A percentile compares a stretch with the other conserved stretches of the same genome.
These are phyloP conservation scores for Schizopora paradoxa DNA, from an alignment of 1,284 basidiomycete genomes.

Conservation along the genomic window DNA sequence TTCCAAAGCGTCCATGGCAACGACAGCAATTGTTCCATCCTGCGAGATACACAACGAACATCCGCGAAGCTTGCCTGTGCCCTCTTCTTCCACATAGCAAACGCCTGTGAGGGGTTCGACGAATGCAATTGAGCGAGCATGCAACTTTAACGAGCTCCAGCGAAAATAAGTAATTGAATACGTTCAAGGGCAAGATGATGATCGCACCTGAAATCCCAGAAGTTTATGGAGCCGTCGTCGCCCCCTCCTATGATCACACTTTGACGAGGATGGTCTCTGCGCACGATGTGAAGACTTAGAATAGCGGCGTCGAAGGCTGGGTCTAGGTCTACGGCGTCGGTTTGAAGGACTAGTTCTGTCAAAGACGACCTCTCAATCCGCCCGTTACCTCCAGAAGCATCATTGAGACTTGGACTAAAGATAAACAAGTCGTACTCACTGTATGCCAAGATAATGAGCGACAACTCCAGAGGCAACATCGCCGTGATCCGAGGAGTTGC, in stretches of 20 bases:
- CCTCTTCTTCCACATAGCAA: slow-evolving; percentile 52
- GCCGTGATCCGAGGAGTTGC: slow-evolving; percentile 33
- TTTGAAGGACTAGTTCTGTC: slow-evolving; percentile 27
- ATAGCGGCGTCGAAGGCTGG: slow-evolving; percentile 44
- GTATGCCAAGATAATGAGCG: slow-evolving; percentile 53
- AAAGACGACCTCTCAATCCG: slow-evolving; percentile 40
- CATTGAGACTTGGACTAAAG: not conserved
- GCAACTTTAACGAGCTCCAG: slow-evolving; percentile 52
- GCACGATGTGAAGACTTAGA: slow-evolving; percentile 45
- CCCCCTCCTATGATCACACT: slow-evolving; percentile 62
- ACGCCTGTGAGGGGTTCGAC: slow-evolving; percentile 55
- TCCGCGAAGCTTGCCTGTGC: slow-evolving; percentile 57
- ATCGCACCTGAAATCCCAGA: slow-evolving; percentile 61
- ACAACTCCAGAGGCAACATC: slow-evolving; percentile 52
- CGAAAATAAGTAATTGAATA: slow-evolving; percentile 10
- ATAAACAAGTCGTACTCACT: slow-evolving; percentile 37
- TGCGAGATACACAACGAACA: slow-evolving; percentile 70
- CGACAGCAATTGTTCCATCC: slow-evolving; percentile 79
- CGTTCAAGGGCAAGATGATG: not conserved
- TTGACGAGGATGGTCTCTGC: slow-evolving; percentile 51
- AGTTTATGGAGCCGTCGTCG: slow-evolving; percentile 67
- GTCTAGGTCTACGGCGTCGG: slow-evolving; percentile 36
- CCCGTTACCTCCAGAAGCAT: slow-evolving; percentile 50
- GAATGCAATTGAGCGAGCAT: slow-evolving; percentile 68
- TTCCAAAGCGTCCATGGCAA: slow-evolving; percentile 72